phyloP scores from a whole-genome alignment of 2,329 filamentous ascomycete genomes.

The Parastagonospora nodorum region DNA sequence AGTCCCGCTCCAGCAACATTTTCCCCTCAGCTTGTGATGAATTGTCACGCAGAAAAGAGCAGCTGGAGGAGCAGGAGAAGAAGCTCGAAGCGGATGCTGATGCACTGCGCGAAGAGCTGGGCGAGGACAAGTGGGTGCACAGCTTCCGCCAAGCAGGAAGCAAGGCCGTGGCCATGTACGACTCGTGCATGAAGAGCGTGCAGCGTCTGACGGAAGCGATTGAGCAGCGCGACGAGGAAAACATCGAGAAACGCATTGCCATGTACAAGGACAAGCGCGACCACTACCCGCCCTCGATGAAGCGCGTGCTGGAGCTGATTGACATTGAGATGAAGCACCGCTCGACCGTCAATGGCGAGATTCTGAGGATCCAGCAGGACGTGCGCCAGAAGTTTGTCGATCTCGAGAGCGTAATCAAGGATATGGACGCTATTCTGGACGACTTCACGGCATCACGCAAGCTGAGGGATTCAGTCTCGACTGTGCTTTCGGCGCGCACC shows the following conservation, averaged over 20 bases:
- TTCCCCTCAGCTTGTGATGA: constrained; percentile 94
- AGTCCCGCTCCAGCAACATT: constrained; percentile 72
- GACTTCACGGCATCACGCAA: constrained; percentile 72
- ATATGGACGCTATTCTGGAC: constrained; percentile 76
- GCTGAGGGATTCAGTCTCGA: constrained; percentile 89
- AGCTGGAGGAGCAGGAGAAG: constrained; percentile 83
- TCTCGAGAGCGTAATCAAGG: constrained; percentile 75
- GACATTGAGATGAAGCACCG: constrained; percentile 94
- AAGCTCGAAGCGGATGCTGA: constrained; percentile 90
- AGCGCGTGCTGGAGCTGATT: constrained; percentile 87
- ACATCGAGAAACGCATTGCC: constrained; percentile 69
- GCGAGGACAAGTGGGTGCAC: constrained; percentile 93
- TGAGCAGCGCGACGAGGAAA: constrained; percentile 74
- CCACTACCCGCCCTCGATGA: constrained; percentile 92
- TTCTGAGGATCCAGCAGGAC: constrained; percentile 82
- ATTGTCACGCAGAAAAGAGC: constrained; percentile 73
- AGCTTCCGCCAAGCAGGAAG: constrained; percentile 92
- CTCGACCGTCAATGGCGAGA: constrained; percentile 96
- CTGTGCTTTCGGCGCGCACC: constrained; percentile 73
- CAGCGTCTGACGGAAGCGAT: constrained; percentile 79
- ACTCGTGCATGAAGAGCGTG: constrained; percentile 88
- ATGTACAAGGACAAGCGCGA: constrained; percentile 93
- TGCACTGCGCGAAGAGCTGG: constrained; percentile 83
- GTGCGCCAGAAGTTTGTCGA: constrained; percentile 78
- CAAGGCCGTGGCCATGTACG: constrained; percentile 95